A percentile compares a stretch with the other conserved stretches of the same genome.
Evolutionary conservation across 352 stramenopile species (phyloP).

Genomic region (Pythium scleroteichum): DNA sequence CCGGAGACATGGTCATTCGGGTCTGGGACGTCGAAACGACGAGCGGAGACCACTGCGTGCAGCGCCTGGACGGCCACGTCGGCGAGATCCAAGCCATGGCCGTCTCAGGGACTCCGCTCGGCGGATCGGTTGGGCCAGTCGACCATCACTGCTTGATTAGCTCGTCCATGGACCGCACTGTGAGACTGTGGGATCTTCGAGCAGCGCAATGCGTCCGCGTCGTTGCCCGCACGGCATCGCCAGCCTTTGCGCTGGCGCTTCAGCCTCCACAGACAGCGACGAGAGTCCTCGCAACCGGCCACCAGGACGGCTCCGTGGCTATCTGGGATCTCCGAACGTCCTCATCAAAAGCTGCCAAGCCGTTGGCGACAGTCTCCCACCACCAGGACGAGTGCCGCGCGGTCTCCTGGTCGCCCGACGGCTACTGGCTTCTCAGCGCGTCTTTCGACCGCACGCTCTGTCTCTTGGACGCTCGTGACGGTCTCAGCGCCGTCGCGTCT

Average conservation of each 20-base stretch:
- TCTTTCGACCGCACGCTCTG: slow-evolving; percentile 67
- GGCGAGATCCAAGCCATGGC: slow-evolving; percentile 62
- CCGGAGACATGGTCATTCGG: slow-evolving; percentile 45
- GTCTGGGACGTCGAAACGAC: slow-evolving; percentile 52
- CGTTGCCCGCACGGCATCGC: slow-evolving; percentile 33
- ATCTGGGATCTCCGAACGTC: slow-evolving; percentile 67
- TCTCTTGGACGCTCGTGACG: slow-evolving; percentile 21
- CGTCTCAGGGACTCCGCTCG: slow-evolving; percentile 16
- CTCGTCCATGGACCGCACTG: slow-evolving; percentile 54
- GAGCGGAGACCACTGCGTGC: slow-evolving; percentile 13
- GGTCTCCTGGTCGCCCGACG: slow-evolving; percentile 58
- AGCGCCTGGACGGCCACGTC: slow-evolving; percentile 59
- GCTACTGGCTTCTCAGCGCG: slow-evolving; percentile 58
- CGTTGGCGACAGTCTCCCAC: slow-evolving; percentile 33
- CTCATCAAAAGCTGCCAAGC: slow-evolving; percentile 7
- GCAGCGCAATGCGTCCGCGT: slow-evolving; percentile 51
- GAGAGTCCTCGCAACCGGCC: slow-evolving; percentile 42
- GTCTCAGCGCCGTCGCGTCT: slow-evolving; percentile 41
- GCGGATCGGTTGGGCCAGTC: neutral
- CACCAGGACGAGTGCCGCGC: slow-evolving; percentile 65
- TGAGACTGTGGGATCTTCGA: slow-evolving; percentile 73
- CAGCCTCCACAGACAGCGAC: slow-evolving; percentile 30
- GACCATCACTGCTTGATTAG: slow-evolving; percentile 28
- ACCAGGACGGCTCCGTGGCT: slow-evolving; percentile 59
- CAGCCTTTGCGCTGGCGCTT: slow-evolving; percentile 49